A percentile compares a stretch with the other conserved stretches of the same genome.
phyloP scores from a whole-genome alignment of 129 eudicot species.

The Saposhnikovia divaricata region DNA sequence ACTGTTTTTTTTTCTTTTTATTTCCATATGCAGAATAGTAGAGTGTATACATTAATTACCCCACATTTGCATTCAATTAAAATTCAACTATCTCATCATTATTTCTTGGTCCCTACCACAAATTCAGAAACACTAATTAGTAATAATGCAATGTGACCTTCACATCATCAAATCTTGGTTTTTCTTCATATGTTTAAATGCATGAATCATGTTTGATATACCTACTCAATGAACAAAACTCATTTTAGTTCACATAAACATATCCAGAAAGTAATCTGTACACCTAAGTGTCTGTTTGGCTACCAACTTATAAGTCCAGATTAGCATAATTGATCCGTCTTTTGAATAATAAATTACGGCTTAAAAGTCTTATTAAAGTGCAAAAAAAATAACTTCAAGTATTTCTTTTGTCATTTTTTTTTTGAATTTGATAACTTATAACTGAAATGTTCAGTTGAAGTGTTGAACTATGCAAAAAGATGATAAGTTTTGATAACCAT shows the following conservation, averaged over 20 bases:
- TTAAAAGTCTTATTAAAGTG: background rate
- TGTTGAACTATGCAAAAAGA: background rate
- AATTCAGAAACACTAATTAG: background rate
- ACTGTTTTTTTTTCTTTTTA: background rate
- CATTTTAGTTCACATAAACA: background rate
- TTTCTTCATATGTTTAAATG: background rate
- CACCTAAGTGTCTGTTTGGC: background rate
- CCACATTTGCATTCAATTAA: background rate
- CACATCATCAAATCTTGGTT: background rate
- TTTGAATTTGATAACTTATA: background rate
- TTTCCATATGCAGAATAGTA: background rate
- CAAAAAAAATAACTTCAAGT: background rate
- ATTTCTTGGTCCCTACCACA: background rate
- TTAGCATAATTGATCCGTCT: background rate
- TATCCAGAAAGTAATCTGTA: background rate
- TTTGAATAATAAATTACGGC: background rate
- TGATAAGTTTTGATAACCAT: conserved; percentile 2
- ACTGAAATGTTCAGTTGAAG: background rate
- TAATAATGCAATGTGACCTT: background rate
- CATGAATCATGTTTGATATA: background rate
- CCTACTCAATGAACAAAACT: background rate
- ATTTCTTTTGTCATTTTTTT: background rate
- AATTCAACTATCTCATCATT: background rate
- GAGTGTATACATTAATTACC: background rate
- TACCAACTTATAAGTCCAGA: background rate